Conservation (phyloP, 768 basidiomycete genomes). For the Cyclocybe aegerita region DNA sequence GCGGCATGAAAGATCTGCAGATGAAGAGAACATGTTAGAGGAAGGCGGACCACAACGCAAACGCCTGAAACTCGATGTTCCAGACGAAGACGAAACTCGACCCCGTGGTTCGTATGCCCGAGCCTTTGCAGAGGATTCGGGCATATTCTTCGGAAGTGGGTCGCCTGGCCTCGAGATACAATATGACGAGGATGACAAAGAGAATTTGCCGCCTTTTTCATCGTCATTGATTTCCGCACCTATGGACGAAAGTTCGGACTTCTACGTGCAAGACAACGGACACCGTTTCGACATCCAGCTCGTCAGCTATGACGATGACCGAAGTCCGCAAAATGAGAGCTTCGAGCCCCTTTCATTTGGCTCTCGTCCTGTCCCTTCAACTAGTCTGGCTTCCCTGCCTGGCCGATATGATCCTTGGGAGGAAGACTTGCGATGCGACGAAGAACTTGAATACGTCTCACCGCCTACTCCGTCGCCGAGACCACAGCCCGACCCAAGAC, state of each 20-base stretch:
- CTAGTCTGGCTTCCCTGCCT: background rate
- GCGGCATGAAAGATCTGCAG: no score
- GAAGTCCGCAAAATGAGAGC: background rate
- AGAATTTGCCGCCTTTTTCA: constrained; percentile 16
- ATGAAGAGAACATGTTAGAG: no score
- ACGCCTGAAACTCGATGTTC: background rate
- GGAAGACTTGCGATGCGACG: background rate
- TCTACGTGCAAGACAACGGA: background rate
- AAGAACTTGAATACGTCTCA: background rate
- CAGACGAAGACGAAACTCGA: background rate
- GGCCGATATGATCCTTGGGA: background rate
- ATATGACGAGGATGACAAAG: constrained; percentile 15
- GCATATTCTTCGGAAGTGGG: background rate
- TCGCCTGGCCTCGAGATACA: background rate
- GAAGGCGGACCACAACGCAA: no score
- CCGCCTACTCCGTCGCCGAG: background rate
- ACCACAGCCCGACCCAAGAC: background rate
- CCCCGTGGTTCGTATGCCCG: no score
- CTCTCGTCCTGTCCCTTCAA: constrained; percentile 1
- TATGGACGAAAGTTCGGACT: background rate
- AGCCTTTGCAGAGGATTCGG: no score
- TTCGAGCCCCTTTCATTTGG: constrained; percentile 12
- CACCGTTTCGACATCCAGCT: no score
- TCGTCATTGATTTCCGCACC: constrained; percentile 5
- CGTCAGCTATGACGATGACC: background rate